Evolutionary conservation across 169 alveolate genomes (phyloP).

Genomic region (Plasmodium yoelii): DNA sequence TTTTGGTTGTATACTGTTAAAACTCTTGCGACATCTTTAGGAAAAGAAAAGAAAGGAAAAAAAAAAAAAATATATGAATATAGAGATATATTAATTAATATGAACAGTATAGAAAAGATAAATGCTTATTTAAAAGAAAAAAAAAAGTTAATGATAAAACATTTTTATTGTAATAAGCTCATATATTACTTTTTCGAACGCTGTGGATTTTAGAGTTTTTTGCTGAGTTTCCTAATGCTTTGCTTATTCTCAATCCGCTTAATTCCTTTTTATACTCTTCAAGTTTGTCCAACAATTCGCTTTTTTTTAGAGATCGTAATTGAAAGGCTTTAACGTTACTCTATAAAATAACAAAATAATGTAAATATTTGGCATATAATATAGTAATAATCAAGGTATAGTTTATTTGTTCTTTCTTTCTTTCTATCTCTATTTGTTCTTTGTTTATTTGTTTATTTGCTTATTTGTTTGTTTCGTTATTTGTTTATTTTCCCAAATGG

Average conservation of each 20-base stretch:
- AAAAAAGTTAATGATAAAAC: neutral
- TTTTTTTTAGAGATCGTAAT: constrained; percentile 88
- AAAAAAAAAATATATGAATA: too few species aligned
- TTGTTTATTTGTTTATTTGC: too few species aligned
- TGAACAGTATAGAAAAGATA: neutral
- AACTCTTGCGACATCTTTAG: constrained; percentile 91
- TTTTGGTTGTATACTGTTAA: constrained; percentile 93
- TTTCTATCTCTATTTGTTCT: too few species aligned
- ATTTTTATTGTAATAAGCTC: neutral
- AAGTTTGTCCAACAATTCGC: constrained; percentile 89
- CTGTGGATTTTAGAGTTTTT: constrained; percentile 89
- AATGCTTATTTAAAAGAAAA: neutral
- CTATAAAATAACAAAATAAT: constrained; percentile 26
- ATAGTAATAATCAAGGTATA: too few species aligned
- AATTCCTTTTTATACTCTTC: constrained; percentile 91
- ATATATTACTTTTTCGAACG: constrained; percentile 86
- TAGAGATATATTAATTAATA: neutral
- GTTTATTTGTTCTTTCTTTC: too few species aligned
- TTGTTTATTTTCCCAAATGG: too few species aligned
- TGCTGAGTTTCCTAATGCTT: constrained; percentile 92
- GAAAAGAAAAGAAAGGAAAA: neutral
- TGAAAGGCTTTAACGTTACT: constrained; percentile 88
- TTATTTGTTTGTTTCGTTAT: too few species aligned
- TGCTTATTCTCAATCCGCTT: constrained; percentile 90
- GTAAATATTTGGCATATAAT: too few species aligned